Conservation (phyloP, 2,329 filamentous ascomycete genomes). For the Fusarium xylarioides region DNA sequence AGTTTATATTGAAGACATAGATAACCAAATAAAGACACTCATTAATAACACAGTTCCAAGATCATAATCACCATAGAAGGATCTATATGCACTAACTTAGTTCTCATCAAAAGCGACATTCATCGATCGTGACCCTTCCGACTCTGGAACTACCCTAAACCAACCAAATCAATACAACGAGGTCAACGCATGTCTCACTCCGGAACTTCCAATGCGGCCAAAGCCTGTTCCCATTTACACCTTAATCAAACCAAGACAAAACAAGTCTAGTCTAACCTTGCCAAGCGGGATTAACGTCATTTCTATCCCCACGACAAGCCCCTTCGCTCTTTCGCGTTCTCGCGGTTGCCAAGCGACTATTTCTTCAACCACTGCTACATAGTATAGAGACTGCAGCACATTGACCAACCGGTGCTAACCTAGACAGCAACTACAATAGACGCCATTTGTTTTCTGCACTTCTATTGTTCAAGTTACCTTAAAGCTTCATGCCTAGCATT, state of each 20-base stretch:
- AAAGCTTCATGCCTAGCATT: background rate
- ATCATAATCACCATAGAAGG: too few species aligned
- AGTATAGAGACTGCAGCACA: background rate
- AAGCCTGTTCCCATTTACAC: background rate
- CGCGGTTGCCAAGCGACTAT: background rate
- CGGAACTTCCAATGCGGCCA: background rate
- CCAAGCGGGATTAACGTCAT: background rate
- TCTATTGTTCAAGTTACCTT: background rate
- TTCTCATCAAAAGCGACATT: background rate
- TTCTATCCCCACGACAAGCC: background rate
- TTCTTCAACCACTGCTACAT: background rate
- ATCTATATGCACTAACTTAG: background rate
- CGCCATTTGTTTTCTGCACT: background rate
- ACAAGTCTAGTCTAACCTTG: background rate
- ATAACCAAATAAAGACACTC: background rate
- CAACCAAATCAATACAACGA: background rate
- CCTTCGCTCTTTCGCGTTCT: constrained; percentile 5
- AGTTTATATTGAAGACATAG: background rate
- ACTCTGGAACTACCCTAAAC: constrained; percentile 1
- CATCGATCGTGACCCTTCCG: background rate
- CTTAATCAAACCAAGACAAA: constrained; percentile 1
- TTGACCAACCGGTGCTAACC: background rate
- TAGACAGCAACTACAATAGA: background rate
- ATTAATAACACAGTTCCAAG: too few species aligned
- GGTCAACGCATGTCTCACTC: constrained; percentile 1